A percentile compares a stretch with the other conserved stretches of the same genome.
Conservation (phyloP, 78 protist species). For the Speleostelium caveatum region DNA sequence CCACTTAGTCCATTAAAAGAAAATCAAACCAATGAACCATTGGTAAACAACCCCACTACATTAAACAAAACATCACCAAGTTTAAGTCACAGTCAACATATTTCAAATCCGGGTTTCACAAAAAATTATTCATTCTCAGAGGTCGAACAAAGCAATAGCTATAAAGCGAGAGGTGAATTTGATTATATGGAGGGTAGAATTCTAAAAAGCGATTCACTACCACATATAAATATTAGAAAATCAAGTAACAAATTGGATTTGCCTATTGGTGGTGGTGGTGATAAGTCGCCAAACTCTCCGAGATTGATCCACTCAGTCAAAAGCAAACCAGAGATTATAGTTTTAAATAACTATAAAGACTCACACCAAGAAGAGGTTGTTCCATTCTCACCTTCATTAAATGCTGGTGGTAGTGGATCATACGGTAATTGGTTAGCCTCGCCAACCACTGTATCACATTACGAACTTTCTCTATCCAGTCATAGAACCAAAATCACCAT, state of each 20-base stretch:
- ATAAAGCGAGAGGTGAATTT: too few relatives aligned
- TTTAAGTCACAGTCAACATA: background rate
- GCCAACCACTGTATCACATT: background rate
- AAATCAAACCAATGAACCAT: too few relatives aligned
- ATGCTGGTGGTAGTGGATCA: background rate
- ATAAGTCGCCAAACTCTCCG: constrained; percentile 34
- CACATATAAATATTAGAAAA: constrained; percentile 14
- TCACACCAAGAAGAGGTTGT: constrained; percentile 23
- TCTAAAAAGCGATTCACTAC: too few relatives aligned
- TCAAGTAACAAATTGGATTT: background rate
- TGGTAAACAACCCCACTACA: too few relatives aligned
- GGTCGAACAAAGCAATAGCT: too few relatives aligned
- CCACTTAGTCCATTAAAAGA: too few relatives aligned
- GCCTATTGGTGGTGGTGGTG: background rate
- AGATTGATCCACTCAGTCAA: background rate
- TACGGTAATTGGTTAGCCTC: background rate
- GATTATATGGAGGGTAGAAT: too few relatives aligned
- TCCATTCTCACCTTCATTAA: constrained; percentile 18
- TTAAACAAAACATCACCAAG: too few relatives aligned
- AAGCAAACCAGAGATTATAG: constrained; percentile 1
- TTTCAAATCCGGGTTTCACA: background rate
- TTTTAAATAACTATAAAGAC: constrained; percentile 39
- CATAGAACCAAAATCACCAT: constrained; percentile 20
- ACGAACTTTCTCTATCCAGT: constrained; percentile 5
- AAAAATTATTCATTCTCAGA: too few relatives aligned